A percentile compares a stretch with the other conserved stretches of the same genome.
Evolutionary conservation across 768 basidiomycete species (phyloP).

Genomic region (Lactifluus echinatus): DNA sequence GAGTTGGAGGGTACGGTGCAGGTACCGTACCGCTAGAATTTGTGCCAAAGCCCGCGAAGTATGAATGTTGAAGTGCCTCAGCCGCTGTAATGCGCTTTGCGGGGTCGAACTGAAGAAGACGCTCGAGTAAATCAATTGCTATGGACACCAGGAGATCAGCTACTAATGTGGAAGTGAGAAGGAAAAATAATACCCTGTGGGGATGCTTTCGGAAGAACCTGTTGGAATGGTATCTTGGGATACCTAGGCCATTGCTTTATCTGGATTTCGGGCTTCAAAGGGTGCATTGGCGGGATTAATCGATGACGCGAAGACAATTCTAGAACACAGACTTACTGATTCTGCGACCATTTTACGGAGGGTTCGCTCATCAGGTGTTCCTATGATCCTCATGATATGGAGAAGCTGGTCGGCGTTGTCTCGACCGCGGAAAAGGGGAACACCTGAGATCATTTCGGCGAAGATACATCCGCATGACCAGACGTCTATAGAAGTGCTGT

Average conservation of each 20-base stretch:
- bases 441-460: slow-evolving; percentile 98
- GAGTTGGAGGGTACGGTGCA: slow-evolving; percentile 36
- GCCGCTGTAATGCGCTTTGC: slow-evolving; percentile 83
- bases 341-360: slow-evolving; percentile 85
- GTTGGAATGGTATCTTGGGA: slow-evolving; percentile 71
- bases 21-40: slow-evolving; percentile 36
- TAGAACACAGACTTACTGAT: slow-evolving; percentile 51
- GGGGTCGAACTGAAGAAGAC: slow-evolving; percentile 93
- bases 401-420: slow-evolving; percentile 98
- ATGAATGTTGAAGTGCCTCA: slow-evolving; percentile 86
- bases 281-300: slow-evolving; percentile 9
- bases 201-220: slow-evolving; percentile 79
- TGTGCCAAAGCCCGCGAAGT: slow-evolving; percentile 49
- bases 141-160: slow-evolving; percentile 1
- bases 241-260: slow-evolving; percentile 83
- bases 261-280: slow-evolving; percentile 64
- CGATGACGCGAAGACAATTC: background rate
- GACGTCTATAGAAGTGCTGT: slow-evolving; percentile 96
- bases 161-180: background rate
- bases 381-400: slow-evolving; percentile 95
- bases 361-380: slow-evolving; percentile 85
- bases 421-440: slow-evolving; percentile 91
- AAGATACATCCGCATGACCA: slow-evolving; percentile 99
- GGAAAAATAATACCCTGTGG: slow-evolving; percentile 52
- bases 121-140: slow-evolving; percentile 91